Conservation (phyloP, 257 asterid species). For the Gentiana macrophylla region DNA sequence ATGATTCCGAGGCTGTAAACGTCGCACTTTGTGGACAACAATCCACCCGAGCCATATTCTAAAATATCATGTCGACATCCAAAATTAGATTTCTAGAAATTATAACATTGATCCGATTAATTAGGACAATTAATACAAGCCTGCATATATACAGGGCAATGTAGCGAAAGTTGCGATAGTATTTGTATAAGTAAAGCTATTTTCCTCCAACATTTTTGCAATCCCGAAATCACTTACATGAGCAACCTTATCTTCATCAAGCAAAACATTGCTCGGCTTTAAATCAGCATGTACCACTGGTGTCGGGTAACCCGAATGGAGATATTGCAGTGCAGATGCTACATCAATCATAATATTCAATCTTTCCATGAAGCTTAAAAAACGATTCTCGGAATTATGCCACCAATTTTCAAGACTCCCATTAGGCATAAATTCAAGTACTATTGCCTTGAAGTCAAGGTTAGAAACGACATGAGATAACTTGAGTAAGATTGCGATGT, state of each 20-base stretch:
- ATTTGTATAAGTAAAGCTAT: no score
- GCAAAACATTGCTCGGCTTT: slow-evolving; percentile 38
- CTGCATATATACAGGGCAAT: no score
- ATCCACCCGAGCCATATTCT: no score
- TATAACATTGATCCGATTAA: no score
- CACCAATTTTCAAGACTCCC: slow-evolving; percentile 28
- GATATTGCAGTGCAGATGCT: slow-evolving; percentile 32
- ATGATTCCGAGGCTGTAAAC: no score
- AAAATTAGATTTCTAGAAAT: no score
- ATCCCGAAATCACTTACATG: slow-evolving; percentile 15
- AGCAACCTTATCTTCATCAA: slow-evolving; percentile 32
- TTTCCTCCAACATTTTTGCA: slow-evolving; percentile 2
- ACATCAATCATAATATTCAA: slow-evolving; percentile 14
- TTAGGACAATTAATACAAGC: no score
- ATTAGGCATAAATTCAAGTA: slow-evolving; percentile 18
- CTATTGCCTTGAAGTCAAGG: slow-evolving; percentile 18
- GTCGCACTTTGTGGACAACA: no score
- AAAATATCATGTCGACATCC: no score
- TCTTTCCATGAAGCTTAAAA: slow-evolving; percentile 3
- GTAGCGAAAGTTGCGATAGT: no score
- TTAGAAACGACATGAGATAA: slow-evolving; percentile 14
- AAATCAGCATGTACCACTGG: slow-evolving; percentile 39
- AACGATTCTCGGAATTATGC: slow-evolving; percentile 4
- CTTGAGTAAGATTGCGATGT: neutral
- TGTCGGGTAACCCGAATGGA: slow-evolving; percentile 26